These are phyloP conservation scores for Lenzites betulinus DNA, from an alignment of 768 basidiomycete genomes.

Conservation along the genomic window DNA sequence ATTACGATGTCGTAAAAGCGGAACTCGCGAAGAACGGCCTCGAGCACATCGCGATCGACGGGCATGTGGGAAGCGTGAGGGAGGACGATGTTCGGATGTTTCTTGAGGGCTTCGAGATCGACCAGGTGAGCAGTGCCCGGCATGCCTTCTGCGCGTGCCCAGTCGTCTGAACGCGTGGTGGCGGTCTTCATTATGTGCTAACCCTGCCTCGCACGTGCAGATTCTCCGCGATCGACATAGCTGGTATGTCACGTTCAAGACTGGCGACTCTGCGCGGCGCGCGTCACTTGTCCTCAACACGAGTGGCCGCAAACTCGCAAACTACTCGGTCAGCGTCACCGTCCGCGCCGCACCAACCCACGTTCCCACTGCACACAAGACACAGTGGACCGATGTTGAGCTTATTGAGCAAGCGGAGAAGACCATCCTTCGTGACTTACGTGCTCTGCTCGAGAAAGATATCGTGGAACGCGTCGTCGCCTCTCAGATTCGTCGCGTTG, in stretches of 20 bases:
- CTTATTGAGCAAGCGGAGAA: constrained; percentile 57
- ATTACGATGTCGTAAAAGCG: constrained; percentile 43
- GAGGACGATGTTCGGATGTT: constrained; percentile 72
- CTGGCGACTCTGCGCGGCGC: constrained; percentile 60
- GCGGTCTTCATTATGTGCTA: neutral
- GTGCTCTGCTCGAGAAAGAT: constrained; percentile 59
- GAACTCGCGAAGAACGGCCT: constrained; percentile 62
- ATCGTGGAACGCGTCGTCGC: constrained; percentile 62
- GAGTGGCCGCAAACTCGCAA: constrained; percentile 53
- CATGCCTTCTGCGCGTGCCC: constrained; percentile 9
- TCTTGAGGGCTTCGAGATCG: constrained; percentile 70
- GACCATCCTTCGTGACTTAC: constrained; percentile 60
- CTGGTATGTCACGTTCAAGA: constrained; percentile 82
- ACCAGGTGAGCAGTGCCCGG: constrained; percentile 53
- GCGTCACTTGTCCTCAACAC: constrained; percentile 65
- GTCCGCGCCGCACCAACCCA: constrained; percentile 44
- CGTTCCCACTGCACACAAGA: constrained; percentile 40
- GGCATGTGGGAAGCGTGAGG: constrained; percentile 50
- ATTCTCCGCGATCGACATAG: constrained; percentile 69
- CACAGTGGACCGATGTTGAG: constrained; percentile 53
- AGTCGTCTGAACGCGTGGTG: neutral
- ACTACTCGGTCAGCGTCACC: constrained; percentile 59
- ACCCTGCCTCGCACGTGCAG: constrained; percentile 36
- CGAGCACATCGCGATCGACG: constrained; percentile 66
- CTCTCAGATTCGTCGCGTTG: constrained; percentile 51